These are phyloP conservation scores for Kluyveromyces wickerhamii DNA, from an alignment of 805 yeast species.

Conservation along the genomic window DNA sequence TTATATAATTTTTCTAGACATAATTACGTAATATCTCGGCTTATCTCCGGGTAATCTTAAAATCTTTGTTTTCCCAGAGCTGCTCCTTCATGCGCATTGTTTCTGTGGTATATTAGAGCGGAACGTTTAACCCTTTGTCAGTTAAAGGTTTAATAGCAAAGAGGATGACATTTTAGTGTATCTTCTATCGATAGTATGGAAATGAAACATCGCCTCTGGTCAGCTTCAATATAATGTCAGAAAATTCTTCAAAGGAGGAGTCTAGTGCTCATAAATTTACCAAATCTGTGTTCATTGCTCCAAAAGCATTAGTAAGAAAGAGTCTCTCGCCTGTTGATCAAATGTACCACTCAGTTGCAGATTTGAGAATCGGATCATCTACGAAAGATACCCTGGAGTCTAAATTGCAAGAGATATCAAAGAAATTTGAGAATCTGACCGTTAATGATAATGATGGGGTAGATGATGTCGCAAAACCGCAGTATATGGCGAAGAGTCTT, in stretches of 20 bases:
- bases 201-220: too few relatives aligned
- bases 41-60: too few relatives aligned
- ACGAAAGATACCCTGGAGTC: neutral
- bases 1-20: too few relatives aligned
- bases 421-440: slow-evolving; percentile 1
- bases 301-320: slow-evolving; percentile 5
- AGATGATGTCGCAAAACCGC: slow-evolving; percentile 30
- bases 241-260: neutral
- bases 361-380: slow-evolving; percentile 1
- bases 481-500: slow-evolving; percentile 43
- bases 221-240: neutral
- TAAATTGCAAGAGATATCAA: neutral
- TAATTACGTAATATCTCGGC: too few relatives aligned
- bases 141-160: too few relatives aligned
- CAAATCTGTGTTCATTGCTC: slow-evolving; percentile 2
- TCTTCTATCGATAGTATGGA: too few relatives aligned
- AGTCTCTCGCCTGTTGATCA: slow-evolving; percentile 9
- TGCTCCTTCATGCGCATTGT: too few relatives aligned
- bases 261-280: neutral
- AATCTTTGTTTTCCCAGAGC: too few relatives aligned
- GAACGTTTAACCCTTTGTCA: too few relatives aligned
- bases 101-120: too few relatives aligned
- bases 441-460: slow-evolving; percentile 16
- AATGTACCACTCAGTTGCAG: slow-evolving; percentile 8
- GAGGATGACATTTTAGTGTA: too few relatives aligned